phyloP scores from a whole-genome alignment of 2,329 filamentous ascomycete genomes.

The Balansia obtecta region DNA sequence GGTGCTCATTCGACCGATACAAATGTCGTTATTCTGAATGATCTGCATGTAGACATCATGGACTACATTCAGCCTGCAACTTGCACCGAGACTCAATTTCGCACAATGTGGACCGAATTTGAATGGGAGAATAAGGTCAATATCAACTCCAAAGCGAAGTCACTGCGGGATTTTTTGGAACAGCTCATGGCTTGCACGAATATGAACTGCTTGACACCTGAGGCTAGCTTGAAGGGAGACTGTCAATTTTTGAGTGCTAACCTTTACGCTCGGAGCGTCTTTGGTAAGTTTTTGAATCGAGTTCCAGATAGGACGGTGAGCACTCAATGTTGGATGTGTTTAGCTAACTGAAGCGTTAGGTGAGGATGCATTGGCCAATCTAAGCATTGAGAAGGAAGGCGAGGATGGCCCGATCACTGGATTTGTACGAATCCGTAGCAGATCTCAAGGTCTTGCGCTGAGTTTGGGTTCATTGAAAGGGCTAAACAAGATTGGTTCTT shows the following conservation, averaged over 20 bases:
- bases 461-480: conserved; percentile 93
- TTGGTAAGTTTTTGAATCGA: conserved; percentile 56
- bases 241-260: conserved; percentile 98
- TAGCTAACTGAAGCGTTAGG: conserved; percentile 41
- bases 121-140: conserved; percentile 99
- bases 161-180: conserved; percentile 79
- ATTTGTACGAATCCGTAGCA: conserved; percentile 94
- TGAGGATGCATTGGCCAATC: conserved; percentile 92
- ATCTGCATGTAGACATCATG: conserved; percentile 98
- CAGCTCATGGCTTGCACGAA: conserved; percentile 96
- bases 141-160: conserved; percentile 95
- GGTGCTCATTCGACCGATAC: conserved; percentile 84
- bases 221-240: conserved; percentile 91
- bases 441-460: conserved; percentile 86
- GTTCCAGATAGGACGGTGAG: neutral
- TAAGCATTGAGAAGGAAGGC: conserved; percentile 96
- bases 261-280: conserved; percentile 89
- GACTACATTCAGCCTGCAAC: conserved; percentile 97
- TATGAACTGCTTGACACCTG: conserved; percentile 95
- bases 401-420: conserved; percentile 92
- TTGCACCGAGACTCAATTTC: conserved; percentile 96
- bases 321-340: neutral
- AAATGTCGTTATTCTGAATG: conserved; percentile 95
- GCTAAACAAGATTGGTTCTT: conserved; percentile 62
- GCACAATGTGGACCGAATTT: conserved; percentile 99